phyloP scores from a whole-genome alignment of 495 filamentous ascomycete genomes.

The Hyaloscypha finlandica region DNA sequence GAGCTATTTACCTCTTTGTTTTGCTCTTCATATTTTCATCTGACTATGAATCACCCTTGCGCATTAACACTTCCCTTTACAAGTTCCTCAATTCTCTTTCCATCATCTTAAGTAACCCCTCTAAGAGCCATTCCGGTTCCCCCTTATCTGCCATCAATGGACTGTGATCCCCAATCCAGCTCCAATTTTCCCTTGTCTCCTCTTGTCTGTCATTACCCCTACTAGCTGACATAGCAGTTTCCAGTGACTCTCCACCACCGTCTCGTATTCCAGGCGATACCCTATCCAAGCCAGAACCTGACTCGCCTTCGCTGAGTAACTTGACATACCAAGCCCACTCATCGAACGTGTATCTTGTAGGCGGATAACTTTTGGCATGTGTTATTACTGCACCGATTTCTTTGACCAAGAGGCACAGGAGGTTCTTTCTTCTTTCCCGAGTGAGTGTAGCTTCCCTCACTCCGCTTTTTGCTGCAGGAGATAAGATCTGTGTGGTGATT shows the following conservation, averaged over 20 bases:
- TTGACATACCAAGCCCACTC: not conserved
- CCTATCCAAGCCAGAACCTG: not conserved
- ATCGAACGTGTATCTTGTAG: not conserved
- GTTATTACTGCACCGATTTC: not conserved
- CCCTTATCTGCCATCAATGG: not conserved
- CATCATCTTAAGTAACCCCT: not conserved
- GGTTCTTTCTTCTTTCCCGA: too few relatives aligned
- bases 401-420: not conserved
- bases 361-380: not conserved
- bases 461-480: too few relatives aligned
- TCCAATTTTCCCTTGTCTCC: too few relatives aligned
- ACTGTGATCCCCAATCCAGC: not conserved
- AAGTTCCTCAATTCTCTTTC: too few relatives aligned
- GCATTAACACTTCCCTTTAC: too few relatives aligned
- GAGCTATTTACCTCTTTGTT: too few relatives aligned
- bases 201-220: not conserved
- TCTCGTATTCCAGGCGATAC: not conserved
- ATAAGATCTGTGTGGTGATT: too few relatives aligned
- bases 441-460: too few relatives aligned
- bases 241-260: not conserved
- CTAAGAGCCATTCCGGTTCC: not conserved
- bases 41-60: too few relatives aligned
- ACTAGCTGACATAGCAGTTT: too few relatives aligned
- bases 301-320: not conserved
- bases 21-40: too few relatives aligned